Base-by-base conservation (phyloP, 83 land plant species). In the Picea mariana region DNA sequence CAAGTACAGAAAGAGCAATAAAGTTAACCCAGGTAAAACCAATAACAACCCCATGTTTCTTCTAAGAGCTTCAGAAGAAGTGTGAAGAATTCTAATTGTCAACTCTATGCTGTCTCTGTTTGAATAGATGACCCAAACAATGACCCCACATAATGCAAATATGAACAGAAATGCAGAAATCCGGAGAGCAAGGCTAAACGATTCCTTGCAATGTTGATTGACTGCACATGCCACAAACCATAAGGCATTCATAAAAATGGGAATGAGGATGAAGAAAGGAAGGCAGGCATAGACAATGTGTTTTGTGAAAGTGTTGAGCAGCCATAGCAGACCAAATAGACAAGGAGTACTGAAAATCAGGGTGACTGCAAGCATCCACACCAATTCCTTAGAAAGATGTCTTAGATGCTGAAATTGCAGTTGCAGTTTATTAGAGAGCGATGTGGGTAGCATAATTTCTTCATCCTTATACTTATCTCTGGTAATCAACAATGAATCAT, bases 211-310 rank as follows among this genome's bases (percentile, higher is more conserved):
- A 65, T 85, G 85, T 1, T 60, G 62, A 69, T 78, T 65, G 13
- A 75, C 62, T 17, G 60, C 71, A 49, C 91, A 89, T 18, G 69
- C 67, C 52, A 89, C 85, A 65, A 89, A 83, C 90, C 91, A 87
- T 1, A 85, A 75, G 8, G 87, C 52, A 65, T 89, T 78, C 67
- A 87, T 58, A 69, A 81, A 87, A 52, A 85, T 62, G 15, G 90
- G 90, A 62, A 89, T 76, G n/a, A 89, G 75, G 52, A 89, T 69
- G 23, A 89, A 82, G 58, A 87, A 82, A 4, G 91, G 91, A 18
- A 89, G 81, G 67, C 83, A 89, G 24, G 83, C 87, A 71, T 84
- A 89, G 16, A 89, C 90, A 69, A 87, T 81, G 83, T 87, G 82
- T 64, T 78, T 87, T 4, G 90, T 79, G 40, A 85, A 87, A 18